These are phyloP conservation scores for Sindora glabra DNA, from an alignment of 306 rosid species.

Conservation along the genomic window DNA sequence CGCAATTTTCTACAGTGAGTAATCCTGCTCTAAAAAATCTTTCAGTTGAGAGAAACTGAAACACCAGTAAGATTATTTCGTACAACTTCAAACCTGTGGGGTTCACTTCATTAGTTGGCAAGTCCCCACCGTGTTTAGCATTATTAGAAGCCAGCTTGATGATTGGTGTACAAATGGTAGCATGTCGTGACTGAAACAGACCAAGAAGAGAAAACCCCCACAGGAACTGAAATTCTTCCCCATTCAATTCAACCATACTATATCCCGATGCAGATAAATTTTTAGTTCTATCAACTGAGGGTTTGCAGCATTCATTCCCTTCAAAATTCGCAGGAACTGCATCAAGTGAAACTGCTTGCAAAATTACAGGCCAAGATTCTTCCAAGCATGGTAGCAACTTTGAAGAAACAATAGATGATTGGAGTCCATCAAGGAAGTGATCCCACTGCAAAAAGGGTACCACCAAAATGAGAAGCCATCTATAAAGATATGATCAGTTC, in stretches of 20 bases:
- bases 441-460: slow-evolving; percentile 57
- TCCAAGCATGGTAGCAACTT: slow-evolving; percentile 77
- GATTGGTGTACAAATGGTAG: slow-evolving; percentile 43
- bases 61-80: slow-evolving; percentile 73
- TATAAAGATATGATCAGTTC: slow-evolving; percentile 4
- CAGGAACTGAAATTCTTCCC: slow-evolving; percentile 62
- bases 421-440: slow-evolving; percentile 86
- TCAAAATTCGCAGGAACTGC: slow-evolving; percentile 70
- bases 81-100: slow-evolving; percentile 49
- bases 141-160: slow-evolving; percentile 34
- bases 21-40: slow-evolving; percentile 56
- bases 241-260: slow-evolving; percentile 78
- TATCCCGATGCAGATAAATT: slow-evolving; percentile 46
- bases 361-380: slow-evolving; percentile 97
- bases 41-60: slow-evolving; percentile 68
- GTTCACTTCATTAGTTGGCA: slow-evolving; percentile 35
- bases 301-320: slow-evolving; percentile 30
- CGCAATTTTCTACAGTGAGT: slow-evolving; percentile 63
- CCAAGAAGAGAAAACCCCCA: slow-evolving; percentile 89
- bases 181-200: slow-evolving; percentile 60
- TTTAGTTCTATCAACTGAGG: slow-evolving; percentile 21
- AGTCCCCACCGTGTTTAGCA: slow-evolving; percentile 31
- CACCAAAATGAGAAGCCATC: slow-evolving; percentile 17
- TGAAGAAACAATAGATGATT: slow-evolving; percentile 66
- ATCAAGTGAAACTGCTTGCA: slow-evolving; percentile 92